Conservation (phyloP, 495 filamentous ascomycete genomes). For the Chaetomium tenue region DNA sequence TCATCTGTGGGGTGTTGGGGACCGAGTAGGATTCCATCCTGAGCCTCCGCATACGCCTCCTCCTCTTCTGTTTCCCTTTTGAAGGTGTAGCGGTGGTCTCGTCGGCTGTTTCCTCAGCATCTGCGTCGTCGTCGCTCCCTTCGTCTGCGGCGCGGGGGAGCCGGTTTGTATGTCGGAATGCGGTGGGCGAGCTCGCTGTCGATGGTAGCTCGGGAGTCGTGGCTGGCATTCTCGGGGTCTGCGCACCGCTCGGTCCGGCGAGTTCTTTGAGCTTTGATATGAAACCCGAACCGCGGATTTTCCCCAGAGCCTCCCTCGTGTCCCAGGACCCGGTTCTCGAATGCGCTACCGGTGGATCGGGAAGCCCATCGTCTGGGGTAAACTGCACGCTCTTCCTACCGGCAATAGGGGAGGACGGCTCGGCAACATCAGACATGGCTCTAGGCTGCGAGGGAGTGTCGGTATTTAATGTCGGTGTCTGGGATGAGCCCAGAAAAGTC, state of each 20-base stretch:
- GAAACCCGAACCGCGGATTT: conserved; percentile 60
- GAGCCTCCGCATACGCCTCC: conserved; percentile 53
- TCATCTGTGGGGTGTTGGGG: conserved; percentile 39
- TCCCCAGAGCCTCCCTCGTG: conserved; percentile 54
- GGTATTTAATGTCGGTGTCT: conserved; percentile 18
- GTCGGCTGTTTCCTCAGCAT: conserved; percentile 69
- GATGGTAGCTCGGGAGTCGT: conserved; percentile 35
- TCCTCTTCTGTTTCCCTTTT: conserved; percentile 49
- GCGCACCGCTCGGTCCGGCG: conserved; percentile 48
- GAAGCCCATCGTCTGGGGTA: conserved; percentile 47
- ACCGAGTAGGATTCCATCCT: conserved; percentile 48
- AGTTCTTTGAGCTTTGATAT: conserved; percentile 66
- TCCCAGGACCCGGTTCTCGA: conserved; percentile 58
- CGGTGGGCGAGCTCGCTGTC: conserved; percentile 45
- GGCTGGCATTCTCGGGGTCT: conserved; percentile 44
- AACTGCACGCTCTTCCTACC: conserved; percentile 61
- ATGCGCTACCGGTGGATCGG: conserved; percentile 46
- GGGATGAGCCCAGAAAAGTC: not conserved
- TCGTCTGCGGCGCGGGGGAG: conserved; percentile 55
- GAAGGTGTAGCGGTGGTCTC: conserved; percentile 50
- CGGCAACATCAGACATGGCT: conserved; percentile 18
- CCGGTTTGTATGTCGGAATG: conserved; percentile 44
- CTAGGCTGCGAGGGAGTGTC: conserved; percentile 12
- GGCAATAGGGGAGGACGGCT: conserved; percentile 23
- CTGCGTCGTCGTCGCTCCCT: conserved; percentile 68